A percentile compares a stretch with the other conserved stretches of the same genome.
These are phyloP conservation scores for Pseudogymnoascus sp. DNA, from an alignment of 2,329 filamentous ascomycete species.

Conservation along the genomic window DNA sequence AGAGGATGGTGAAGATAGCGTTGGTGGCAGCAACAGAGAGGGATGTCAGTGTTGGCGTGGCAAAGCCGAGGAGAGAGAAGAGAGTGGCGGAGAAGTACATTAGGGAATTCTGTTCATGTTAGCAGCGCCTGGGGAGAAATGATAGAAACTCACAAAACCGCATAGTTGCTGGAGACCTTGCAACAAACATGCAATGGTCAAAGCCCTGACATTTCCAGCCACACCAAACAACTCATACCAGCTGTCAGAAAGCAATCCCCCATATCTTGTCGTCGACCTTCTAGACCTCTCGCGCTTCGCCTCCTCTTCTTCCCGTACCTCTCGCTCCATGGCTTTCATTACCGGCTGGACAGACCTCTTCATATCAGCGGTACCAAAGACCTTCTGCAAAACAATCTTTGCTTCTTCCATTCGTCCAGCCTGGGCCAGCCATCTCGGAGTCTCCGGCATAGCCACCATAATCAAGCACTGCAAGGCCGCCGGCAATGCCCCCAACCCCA, in stretches of 20 bases:
- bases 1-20: constrained; percentile 67
- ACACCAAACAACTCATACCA: constrained; percentile 48
- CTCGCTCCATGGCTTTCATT: constrained; percentile 60
- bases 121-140: not conserved
- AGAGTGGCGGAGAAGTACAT: constrained; percentile 90
- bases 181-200: constrained; percentile 77
- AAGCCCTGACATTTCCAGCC: constrained; percentile 60
- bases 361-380: constrained; percentile 45
- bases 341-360: constrained; percentile 47
- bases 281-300: constrained; percentile 29
- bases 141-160: constrained; percentile 54
- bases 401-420: constrained; percentile 55
- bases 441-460: constrained; percentile 72
- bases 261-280: constrained; percentile 15
- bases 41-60: constrained; percentile 68
- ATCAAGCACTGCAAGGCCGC: constrained; percentile 62
- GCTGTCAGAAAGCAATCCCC: constrained; percentile 27
- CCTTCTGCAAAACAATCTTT: constrained; percentile 52
- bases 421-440: constrained; percentile 77
- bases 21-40: constrained; percentile 76
- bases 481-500: constrained; percentile 72
- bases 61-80: constrained; percentile 68
- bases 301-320: constrained; percentile 62
- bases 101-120: constrained; percentile 56
- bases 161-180: constrained; percentile 84